Evolutionary conservation across 73 alveolate species (phyloP).

Genomic region (Tetrahymena elliotti): DNA sequence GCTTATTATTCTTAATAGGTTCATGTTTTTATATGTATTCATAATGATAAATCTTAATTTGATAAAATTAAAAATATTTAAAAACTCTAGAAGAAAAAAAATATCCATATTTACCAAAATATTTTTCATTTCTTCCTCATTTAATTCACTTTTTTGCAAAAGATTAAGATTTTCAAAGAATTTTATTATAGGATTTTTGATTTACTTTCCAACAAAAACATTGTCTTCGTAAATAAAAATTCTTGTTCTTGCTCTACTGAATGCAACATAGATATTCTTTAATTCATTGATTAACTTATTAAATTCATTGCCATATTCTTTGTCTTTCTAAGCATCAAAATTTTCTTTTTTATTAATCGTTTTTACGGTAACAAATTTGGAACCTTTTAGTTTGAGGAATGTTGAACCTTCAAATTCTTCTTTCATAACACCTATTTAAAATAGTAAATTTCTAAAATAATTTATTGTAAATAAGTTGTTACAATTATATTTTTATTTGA

Average conservation of each 20-base stretch:
- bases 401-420: background rate
- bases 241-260: background rate
- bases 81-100: background rate
- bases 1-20: background rate
- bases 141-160: background rate
- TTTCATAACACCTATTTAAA: background rate
- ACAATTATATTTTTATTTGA: background rate
- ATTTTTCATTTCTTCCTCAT: background rate
- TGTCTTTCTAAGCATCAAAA: background rate
- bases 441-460: background rate
- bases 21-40: background rate
- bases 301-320: background rate
- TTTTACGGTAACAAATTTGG: background rate
- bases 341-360: background rate
- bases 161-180: background rate
- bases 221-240: background rate
- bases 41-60: background rate
- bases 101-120: background rate
- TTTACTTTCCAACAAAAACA: background rate
- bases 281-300: background rate
- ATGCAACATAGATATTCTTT: background rate
- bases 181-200: background rate
- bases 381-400: background rate
- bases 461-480: background rate
- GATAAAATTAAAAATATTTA: background rate